Evolutionary conservation across 2,329 filamentous ascomycete genomes (phyloP), one percentile per base, ranked within the genome.

Genomic region (Calonectria honghensis): DNA sequence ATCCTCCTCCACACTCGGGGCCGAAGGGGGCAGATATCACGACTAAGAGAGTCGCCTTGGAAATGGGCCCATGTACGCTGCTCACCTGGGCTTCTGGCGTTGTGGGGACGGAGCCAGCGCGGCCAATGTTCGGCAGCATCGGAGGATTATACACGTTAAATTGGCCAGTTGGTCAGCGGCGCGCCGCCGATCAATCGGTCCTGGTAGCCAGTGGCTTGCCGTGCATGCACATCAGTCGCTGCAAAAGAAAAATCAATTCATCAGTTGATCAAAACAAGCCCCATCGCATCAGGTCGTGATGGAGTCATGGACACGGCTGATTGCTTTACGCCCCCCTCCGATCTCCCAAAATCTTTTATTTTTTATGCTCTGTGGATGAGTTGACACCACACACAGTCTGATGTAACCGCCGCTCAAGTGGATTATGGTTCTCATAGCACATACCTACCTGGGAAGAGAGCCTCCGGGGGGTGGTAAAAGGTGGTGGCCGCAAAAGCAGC

Each of bases 61-160:
- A 72, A 61, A 67, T 48, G 69, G 69, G 61, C 61, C 69, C n/a
- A 52, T 72, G 61, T 57, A 61, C 13, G 13, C 57, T 57, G 35
- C 48, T 57, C 59, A 18, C 63, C 61, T 70, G 68, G 57, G 20
- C n/a, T 37, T 37, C 51, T 35, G 3, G 51, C 37, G 39, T n/a
- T 68, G 45, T 41, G 59, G 48, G 51, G 31, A 64, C 64, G 70
- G 64, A 50, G 71, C 65, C 71, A 73, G 65, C 59, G 57, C 71
- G 71, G 71, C 32, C 71, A 51, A 39, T 57, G 65, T 59, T 73
- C 71, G 71, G 71, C 71, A 69, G 54, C 65, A 68, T 73, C 71
- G 71, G 71, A 73, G 70, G 45, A 48, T 69, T 69, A 65, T 57
- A 39, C 29, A 59, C 37, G 32, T 68, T 59, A 37, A 64, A 52